Evolutionary conservation across 495 filamentous ascomycete genomes (phyloP).

Genomic region (Aspergillus steynii): DNA sequence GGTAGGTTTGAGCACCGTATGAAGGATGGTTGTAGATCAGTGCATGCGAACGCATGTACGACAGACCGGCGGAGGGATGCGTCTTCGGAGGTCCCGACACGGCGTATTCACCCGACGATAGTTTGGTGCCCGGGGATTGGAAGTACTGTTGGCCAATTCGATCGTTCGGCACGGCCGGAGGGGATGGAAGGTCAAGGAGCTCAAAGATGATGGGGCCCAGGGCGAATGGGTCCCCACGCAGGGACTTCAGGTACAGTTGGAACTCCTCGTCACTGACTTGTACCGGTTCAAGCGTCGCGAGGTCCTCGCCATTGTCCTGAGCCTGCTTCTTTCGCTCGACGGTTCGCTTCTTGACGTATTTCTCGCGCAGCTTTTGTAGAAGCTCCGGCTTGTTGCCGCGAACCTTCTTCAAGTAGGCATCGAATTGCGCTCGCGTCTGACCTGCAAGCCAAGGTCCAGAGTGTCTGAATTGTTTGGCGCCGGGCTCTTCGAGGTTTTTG

Average conservation of each 20-base stretch:
- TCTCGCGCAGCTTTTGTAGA: conserved; percentile 55
- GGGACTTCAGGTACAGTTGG: conserved; percentile 55
- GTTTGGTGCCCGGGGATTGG: conserved; percentile 35
- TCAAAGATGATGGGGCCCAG: conserved; percentile 47
- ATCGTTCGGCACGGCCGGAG: conserved; percentile 38
- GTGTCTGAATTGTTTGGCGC: conserved; percentile 42
- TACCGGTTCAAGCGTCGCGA: conserved; percentile 31
- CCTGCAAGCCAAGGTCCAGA: conserved; percentile 80
- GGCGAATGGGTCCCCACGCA: conserved; percentile 54
- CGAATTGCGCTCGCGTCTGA: conserved; percentile 72
- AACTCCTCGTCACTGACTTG: conserved; percentile 63
- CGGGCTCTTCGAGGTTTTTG: conserved; percentile 28
- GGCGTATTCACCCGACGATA: conserved; percentile 52
- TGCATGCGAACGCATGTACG: conserved; percentile 73
- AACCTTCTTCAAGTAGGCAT: conserved; percentile 62
- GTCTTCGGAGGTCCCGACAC: conserved; percentile 70
- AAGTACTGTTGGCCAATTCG: conserved; percentile 38
- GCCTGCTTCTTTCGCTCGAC: conserved; percentile 42
- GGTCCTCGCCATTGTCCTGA: conserved; percentile 47
- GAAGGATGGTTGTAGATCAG: conserved; percentile 76
- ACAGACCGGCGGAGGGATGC: conserved; percentile 88
- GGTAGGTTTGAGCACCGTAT: conserved; percentile 71
- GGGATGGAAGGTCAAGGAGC: conserved; percentile 51
- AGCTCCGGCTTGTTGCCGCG: conserved; percentile 62
- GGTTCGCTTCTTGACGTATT: conserved; percentile 42